Evolutionary conservation across 1,139 yeast genomes (phyloP).

Genomic region (Saccharomyces hybrid): DNA sequence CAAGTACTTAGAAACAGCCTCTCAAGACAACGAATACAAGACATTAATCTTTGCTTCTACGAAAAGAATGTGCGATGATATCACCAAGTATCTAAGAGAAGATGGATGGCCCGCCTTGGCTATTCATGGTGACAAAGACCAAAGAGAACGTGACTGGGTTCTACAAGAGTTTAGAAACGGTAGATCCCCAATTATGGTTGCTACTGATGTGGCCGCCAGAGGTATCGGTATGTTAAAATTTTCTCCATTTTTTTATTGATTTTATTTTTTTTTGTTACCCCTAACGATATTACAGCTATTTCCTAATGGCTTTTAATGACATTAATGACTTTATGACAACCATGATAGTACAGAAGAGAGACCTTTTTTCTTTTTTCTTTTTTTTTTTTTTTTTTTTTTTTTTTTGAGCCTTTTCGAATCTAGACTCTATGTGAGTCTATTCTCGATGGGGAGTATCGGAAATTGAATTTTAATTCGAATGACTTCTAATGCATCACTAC

Average conservation of each 20-base stretch:
- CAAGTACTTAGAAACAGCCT: constrained; percentile 77
- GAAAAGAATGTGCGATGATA: constrained; percentile 94
- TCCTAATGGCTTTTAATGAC: not conserved
- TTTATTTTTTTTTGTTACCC: not conserved
- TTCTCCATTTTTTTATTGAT: constrained; percentile 15
- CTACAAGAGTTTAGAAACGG: constrained; percentile 86
- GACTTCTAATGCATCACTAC: not conserved
- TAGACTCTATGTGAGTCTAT: not conserved
- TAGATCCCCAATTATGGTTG: constrained; percentile 94
- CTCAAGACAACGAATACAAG: constrained; percentile 71
- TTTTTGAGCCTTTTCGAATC: not conserved
- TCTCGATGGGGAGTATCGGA: not conserved
- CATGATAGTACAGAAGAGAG: not conserved
- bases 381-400: not conserved
- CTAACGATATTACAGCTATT: not conserved
- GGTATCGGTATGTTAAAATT: constrained; percentile 88
- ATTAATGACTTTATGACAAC: not conserved
- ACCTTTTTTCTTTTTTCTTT: not conserved
- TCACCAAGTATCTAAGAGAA: constrained; percentile 82
- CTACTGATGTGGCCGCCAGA: constrained; percentile 99
- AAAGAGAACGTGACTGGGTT: constrained; percentile 98
- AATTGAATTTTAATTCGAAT: not conserved
- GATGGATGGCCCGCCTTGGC: constrained; percentile 99
- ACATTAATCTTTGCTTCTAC: constrained; percentile 86
- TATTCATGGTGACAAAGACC: constrained; percentile 97